Evolutionary conservation across 116 monocot genomes (phyloP), one percentile per base, ranked within the genome.

Genomic region (Iris pallida): DNA sequence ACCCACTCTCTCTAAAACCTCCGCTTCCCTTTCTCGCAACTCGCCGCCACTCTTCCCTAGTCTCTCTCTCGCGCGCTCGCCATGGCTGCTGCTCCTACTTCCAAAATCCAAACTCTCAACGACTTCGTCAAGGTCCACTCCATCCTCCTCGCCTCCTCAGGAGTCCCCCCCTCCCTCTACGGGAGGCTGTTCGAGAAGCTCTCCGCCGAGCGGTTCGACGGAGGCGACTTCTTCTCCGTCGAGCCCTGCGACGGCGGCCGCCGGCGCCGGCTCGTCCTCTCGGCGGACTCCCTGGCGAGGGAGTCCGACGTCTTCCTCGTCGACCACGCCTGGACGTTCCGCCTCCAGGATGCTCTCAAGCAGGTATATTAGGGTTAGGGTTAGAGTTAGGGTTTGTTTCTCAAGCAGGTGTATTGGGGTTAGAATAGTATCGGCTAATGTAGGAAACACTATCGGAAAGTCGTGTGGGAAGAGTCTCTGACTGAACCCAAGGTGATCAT

Each of bases 261-360:
- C 13, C 83, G 85, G 86, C 71, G 98, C 40, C 85, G 97, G 57
- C 98, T 98, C 53, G 68, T 92, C 4, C 75, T 93, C n/a, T 64
- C 83, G 7, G 65, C 93, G 0, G 78, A 77, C 1, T 56, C 61
- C 30, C 69, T 98, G 44, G 68, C 45, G 40, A 85, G 79, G 80
- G 93, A 93, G 42, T 88, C 90, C 9, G 77, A 75, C 43, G 47
- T 98, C 43, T 98, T 98, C 79, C 81, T 93, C 64, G 71, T 93
- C 70, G 98, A 98, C 49, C 98, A 98, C 65, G 90, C 98, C 49
- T 98, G 93, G 93, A 83, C 93, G 10, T 98, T 98, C 70, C 93
- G 97, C 20, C 87, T 98, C 9, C 53, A 88, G 14, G 87, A 90
- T 18, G 90, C 93, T 13, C 87, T 81, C 74, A 90, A 86, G 42